phyloP scores from a whole-genome alignment of 2,329 filamentous ascomycete species.

The Teratosphaeria zuluensis region DNA sequence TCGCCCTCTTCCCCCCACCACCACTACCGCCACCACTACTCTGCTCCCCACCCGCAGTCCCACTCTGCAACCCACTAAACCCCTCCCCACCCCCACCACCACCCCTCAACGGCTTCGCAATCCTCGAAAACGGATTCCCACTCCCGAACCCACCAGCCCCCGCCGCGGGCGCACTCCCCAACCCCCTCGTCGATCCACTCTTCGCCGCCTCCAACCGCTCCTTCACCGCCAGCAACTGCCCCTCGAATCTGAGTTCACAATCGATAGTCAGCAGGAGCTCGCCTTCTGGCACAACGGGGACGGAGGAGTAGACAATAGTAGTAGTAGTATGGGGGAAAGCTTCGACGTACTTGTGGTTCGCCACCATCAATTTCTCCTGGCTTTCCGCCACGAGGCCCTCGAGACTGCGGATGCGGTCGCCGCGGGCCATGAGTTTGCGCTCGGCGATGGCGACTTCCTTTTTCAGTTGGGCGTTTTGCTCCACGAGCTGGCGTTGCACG shows the following conservation, averaged over 20 bases:
- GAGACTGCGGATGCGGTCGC: slow-evolving; percentile 91
- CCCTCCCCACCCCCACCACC: slow-evolving; percentile 36
- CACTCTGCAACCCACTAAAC: slow-evolving; percentile 32
- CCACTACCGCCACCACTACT: slow-evolving; percentile 1
- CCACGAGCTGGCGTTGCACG: slow-evolving; percentile 92
- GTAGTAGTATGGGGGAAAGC: neutral
- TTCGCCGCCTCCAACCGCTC: slow-evolving; percentile 95
- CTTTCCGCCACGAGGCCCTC: slow-evolving; percentile 90
- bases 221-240: slow-evolving; percentile 93
- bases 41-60: slow-evolving; percentile 3
- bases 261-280: slow-evolving; percentile 7
- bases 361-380: slow-evolving; percentile 94
- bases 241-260: slow-evolving; percentile 65
- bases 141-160: slow-evolving; percentile 32
- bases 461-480: slow-evolving; percentile 94
- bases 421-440: slow-evolving; percentile 89
- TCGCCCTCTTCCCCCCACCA: slow-evolving; percentile 10
- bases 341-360: slow-evolving; percentile 80
- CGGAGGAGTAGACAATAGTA: neutral
- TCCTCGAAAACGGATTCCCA: slow-evolving; percentile 62
- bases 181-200: slow-evolving; percentile 75
- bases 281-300: neutral
- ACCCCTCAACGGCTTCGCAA: slow-evolving; percentile 56
- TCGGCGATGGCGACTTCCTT: slow-evolving; percentile 99
- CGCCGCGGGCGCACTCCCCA: slow-evolving; percentile 43